These are phyloP conservation scores for Williopsis jadinii DNA, from an alignment of 1,139 yeast species.

Conservation along the genomic window DNA sequence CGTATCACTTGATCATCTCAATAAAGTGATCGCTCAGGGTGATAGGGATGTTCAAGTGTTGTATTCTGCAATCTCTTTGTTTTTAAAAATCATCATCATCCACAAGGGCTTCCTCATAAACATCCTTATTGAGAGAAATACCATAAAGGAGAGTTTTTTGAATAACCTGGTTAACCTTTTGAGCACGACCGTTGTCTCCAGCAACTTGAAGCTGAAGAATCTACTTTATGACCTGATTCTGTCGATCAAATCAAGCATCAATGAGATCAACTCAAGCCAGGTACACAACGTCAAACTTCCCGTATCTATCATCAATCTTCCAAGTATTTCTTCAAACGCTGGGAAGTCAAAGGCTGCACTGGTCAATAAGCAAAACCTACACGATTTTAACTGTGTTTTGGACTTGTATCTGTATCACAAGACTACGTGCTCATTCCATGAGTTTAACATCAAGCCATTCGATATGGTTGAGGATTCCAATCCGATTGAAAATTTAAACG, in stretches of 20 bases:
- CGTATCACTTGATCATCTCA: slow-evolving; percentile 16
- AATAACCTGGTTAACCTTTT: slow-evolving; percentile 40
- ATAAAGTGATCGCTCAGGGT: slow-evolving; percentile 16
- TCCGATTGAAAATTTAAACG: slow-evolving; percentile 45
- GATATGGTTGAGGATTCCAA: slow-evolving; percentile 68
- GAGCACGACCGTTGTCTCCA: slow-evolving; percentile 34
- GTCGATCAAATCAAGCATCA: slow-evolving; percentile 39
- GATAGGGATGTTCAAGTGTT: slow-evolving; percentile 17
- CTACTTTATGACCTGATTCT: slow-evolving; percentile 56
- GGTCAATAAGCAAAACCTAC: slow-evolving; percentile 11
- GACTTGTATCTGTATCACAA: slow-evolving; percentile 30
- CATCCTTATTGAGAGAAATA: slow-evolving; percentile 21
- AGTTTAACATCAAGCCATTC: slow-evolving; percentile 39
- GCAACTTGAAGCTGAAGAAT: slow-evolving; percentile 36
- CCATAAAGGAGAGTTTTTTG: slow-evolving; percentile 26
- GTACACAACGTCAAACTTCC: slow-evolving; percentile 16
- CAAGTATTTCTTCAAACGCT: slow-evolving; percentile 13
- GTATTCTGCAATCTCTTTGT: slow-evolving; percentile 31
- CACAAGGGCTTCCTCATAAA: slow-evolving; percentile 40
- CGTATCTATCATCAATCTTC: slow-evolving; percentile 17
- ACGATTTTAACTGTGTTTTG: slow-evolving; percentile 17
- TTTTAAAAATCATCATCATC: slow-evolving; percentile 52
- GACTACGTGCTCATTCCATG: slow-evolving; percentile 25
- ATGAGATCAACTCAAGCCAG: slow-evolving; percentile 17
- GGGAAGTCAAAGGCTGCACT: not conserved